Conservation (phyloP, 2,329 filamentous ascomycete genomes). For the Anisogramma anomala region DNA sequence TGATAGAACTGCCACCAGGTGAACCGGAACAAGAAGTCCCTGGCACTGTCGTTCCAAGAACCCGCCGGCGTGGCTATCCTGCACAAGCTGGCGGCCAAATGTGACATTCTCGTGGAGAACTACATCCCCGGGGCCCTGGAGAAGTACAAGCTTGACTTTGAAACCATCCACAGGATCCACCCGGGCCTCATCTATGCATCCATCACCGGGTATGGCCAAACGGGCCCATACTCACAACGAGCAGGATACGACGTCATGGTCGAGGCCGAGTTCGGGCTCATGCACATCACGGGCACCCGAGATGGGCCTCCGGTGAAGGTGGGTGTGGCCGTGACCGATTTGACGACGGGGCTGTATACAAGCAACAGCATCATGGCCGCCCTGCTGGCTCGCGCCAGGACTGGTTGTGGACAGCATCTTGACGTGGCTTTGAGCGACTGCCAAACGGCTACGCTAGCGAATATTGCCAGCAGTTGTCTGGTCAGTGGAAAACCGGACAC, state of each 20-base stretch:
- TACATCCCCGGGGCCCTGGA: slow-evolving; percentile 82
- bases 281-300: slow-evolving; percentile 91
- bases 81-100: slow-evolving; percentile 70
- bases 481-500: slow-evolving; percentile 79
- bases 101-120: slow-evolving; percentile 92
- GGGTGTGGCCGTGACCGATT: slow-evolving; percentile 88
- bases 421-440: slow-evolving; percentile 88
- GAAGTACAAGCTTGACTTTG: slow-evolving; percentile 87
- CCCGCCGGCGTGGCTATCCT: slow-evolving; percentile 73
- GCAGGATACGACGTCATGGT: slow-evolving; percentile 99
- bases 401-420: slow-evolving; percentile 78
- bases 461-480: slow-evolving; percentile 84
- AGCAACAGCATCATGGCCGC: slow-evolving; percentile 94
- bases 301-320: slow-evolving; percentile 93
- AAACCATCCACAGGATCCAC: slow-evolving; percentile 68
- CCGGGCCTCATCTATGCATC: slow-evolving; percentile 84
- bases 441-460: slow-evolving; percentile 87
- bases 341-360: slow-evolving; percentile 91
- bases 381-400: slow-evolving; percentile 61
- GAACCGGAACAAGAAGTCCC: slow-evolving; percentile 93
- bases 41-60: slow-evolving; percentile 84
- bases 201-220: slow-evolving; percentile 95
- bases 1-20: slow-evolving; percentile 41
- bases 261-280: slow-evolving; percentile 92
- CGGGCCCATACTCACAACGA: slow-evolving; percentile 73